These are phyloP conservation scores for Coffea canephora DNA, from an alignment of 257 asterid species.

Conservation along the genomic window DNA sequence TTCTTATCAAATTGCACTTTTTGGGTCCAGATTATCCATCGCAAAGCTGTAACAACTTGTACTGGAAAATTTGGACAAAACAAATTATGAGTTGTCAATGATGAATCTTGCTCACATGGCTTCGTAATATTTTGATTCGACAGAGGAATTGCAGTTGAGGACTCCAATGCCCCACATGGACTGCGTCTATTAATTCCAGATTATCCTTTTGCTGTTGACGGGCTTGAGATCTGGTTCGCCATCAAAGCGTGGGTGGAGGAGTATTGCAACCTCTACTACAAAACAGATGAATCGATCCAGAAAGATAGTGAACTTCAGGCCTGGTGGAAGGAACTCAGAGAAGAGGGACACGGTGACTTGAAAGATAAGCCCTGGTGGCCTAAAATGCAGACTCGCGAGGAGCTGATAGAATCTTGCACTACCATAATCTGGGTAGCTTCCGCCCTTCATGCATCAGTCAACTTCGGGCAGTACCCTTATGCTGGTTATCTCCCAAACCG, in stretches of 20 bases:
- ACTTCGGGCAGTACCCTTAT: slow-evolving; percentile 68
- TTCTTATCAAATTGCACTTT: not conserved
- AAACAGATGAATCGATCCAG: slow-evolving; percentile 36
- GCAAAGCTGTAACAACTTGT: not conserved
- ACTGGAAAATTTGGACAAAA: not conserved
- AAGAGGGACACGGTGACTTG: slow-evolving; percentile 71
- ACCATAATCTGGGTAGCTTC: slow-evolving; percentile 72
- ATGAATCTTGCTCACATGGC: slow-evolving; percentile 1
- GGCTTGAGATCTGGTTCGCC: slow-evolving; percentile 79
- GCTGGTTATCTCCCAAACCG: slow-evolving; percentile 68
- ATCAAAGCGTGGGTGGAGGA: slow-evolving; percentile 66
- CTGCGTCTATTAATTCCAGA: slow-evolving; percentile 61
- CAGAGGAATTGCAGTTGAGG: slow-evolving; percentile 69
- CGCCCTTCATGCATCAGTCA: slow-evolving; percentile 76
- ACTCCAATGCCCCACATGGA: slow-evolving; percentile 51
- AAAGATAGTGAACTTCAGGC: slow-evolving; percentile 59
- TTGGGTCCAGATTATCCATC: not conserved
- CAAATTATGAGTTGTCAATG: not conserved
- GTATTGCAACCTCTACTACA: slow-evolving; percentile 63
- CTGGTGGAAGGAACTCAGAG: slow-evolving; percentile 78
- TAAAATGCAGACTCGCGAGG: slow-evolving; percentile 52
- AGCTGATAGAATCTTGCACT: slow-evolving; percentile 59
- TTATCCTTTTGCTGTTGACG: slow-evolving; percentile 83
- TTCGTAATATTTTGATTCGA: not conserved
- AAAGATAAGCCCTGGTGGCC: slow-evolving; percentile 77